Percentiles rank a stretch among this genome's conserved stretches.
Evolutionary conservation across 768 basidiomycete genomes (phyloP).

Genomic region (Pleurotus platypus): DNA sequence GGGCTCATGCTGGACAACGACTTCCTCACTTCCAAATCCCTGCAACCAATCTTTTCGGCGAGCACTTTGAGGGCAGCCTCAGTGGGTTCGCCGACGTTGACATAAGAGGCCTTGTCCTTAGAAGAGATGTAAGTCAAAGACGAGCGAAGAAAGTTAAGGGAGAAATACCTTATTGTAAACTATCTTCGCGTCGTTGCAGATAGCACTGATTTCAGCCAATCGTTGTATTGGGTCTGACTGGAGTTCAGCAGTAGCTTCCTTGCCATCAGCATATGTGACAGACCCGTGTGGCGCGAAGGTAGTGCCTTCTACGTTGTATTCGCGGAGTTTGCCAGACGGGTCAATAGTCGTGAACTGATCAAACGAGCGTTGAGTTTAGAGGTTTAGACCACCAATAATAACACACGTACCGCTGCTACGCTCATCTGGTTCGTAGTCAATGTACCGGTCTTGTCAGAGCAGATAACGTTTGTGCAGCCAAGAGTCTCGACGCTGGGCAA

Average conservation of each 20-base stretch:
- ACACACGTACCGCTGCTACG: constrained; percentile 63
- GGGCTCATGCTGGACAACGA: constrained; percentile 56
- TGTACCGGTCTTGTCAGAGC: constrained; percentile 98
- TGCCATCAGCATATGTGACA: constrained; percentile 65
- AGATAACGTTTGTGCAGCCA: constrained; percentile 97
- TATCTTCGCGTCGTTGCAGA: constrained; percentile 94
- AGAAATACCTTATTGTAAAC: constrained; percentile 65
- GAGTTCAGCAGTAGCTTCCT: constrained; percentile 53
- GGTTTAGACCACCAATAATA: neutral
- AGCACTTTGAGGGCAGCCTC: constrained; percentile 96
- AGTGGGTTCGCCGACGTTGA: constrained; percentile 92
- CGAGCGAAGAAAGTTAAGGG: neutral
- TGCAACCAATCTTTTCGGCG: constrained; percentile 88
- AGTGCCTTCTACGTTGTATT: constrained; percentile 86
- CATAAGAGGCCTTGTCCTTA: constrained; percentile 77
- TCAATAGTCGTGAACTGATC: constrained; percentile 75
- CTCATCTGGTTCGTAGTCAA: constrained; percentile 98
- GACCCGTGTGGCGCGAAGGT: constrained; percentile 87
- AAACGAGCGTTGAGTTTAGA: constrained; percentile 6
- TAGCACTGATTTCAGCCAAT: constrained; percentile 85
- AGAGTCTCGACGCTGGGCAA: constrained; percentile 96
- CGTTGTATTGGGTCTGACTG: constrained; percentile 71
- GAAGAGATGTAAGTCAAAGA: constrained; percentile 2
- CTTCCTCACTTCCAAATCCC: constrained; percentile 52
- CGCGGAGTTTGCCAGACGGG: constrained; percentile 44